phyloP scores from a whole-genome alignment of 371 early-diverging fungal species.

The Mortierella sp. region DNA sequence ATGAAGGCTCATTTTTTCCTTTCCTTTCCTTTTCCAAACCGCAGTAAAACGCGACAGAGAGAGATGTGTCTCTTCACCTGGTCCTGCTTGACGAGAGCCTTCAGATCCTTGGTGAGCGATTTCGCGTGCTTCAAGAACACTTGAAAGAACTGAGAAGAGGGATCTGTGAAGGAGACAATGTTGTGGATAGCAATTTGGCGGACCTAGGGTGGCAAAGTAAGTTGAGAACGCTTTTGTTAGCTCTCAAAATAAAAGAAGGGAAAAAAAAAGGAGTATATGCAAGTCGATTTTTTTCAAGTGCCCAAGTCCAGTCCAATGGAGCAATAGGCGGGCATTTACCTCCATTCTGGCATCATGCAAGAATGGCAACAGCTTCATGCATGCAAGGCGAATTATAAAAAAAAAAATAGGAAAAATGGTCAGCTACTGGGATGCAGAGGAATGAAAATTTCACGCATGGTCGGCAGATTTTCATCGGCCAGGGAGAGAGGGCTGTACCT shows the following conservation, averaged over 20 bases:
- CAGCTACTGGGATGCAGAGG: not conserved
- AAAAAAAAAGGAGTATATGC: too few species aligned
- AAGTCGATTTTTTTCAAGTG: not conserved
- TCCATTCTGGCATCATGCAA: constrained; percentile 47
- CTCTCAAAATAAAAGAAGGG: not conserved
- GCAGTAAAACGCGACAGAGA: not conserved
- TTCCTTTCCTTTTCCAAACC: not conserved
- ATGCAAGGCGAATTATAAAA: not conserved
- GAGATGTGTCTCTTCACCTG: constrained; percentile 59
- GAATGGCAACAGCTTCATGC: constrained; percentile 45
- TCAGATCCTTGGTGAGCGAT: constrained; percentile 73
- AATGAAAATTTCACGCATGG: not conserved
- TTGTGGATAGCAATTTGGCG: constrained; percentile 84
- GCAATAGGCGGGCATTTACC: constrained; percentile 13
- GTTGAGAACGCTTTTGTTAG: not conserved
- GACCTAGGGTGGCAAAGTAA: constrained; percentile 57
- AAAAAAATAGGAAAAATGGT: not conserved
- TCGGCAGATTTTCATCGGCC: too few species aligned
- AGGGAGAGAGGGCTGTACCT: constrained; percentile 19
- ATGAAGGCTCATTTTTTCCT: not conserved
- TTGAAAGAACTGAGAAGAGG: constrained; percentile 67
- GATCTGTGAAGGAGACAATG: constrained; percentile 77
- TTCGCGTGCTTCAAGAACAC: constrained; percentile 70
- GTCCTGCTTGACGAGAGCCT: constrained; percentile 75
- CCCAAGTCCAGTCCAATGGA: not conserved